Evolutionary conservation across 805 yeast genomes (phyloP).

Genomic region (Grigorovia humatica): DNA sequence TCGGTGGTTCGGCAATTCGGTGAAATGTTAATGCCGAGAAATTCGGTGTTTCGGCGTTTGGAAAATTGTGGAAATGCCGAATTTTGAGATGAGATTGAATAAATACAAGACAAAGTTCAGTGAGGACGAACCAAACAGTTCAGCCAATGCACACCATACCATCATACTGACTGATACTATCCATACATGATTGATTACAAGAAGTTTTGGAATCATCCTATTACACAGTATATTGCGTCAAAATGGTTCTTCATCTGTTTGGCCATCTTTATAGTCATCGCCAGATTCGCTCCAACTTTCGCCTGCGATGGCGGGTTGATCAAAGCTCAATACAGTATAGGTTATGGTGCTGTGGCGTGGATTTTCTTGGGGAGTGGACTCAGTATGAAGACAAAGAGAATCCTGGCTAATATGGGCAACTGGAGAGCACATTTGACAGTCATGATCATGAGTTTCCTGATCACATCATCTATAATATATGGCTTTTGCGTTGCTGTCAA

Average conservation of each 20-base stretch:
- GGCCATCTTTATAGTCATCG: slow-evolving; percentile 65
- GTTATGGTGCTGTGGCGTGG: slow-evolving; percentile 78
- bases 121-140: too few relatives aligned
- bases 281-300: slow-evolving; percentile 69
- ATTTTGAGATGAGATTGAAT: background rate
- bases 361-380: slow-evolving; percentile 77
- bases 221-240: slow-evolving; percentile 13
- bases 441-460: slow-evolving; percentile 53
- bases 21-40: too few relatives aligned
- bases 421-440: slow-evolving; percentile 81
- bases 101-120: too few relatives aligned
- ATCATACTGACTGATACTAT: too few relatives aligned
- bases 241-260: slow-evolving; percentile 74
- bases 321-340: slow-evolving; percentile 63
- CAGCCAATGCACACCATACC: too few relatives aligned
- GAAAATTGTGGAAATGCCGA: background rate
- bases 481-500: slow-evolving; percentile 64
- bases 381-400: slow-evolving; percentile 56
- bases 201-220: slow-evolving; percentile 15
- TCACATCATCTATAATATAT: slow-evolving; percentile 60
- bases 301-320: slow-evolving; percentile 77
- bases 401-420: slow-evolving; percentile 52
- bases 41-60: too few relatives aligned
- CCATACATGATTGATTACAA: background rate
- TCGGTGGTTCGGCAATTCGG: background rate